phyloP scores from a whole-genome alignment of 2,329 filamentous ascomycete species.

The Elsinoe ampelina region DNA sequence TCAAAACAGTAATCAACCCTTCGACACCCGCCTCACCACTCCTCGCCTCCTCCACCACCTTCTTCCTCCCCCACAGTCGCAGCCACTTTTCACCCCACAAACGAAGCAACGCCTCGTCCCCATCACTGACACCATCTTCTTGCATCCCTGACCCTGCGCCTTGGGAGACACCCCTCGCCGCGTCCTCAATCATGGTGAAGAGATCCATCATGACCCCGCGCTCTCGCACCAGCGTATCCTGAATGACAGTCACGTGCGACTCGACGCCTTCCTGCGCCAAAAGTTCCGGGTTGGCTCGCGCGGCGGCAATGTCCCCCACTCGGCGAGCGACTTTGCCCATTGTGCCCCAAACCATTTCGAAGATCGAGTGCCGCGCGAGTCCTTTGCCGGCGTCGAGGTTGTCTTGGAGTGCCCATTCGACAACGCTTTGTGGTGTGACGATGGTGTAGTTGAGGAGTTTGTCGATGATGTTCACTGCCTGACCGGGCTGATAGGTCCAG shows the following conservation, averaged over 20 bases:
- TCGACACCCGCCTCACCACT: conserved; percentile 47
- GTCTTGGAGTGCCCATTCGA: conserved; percentile 79
- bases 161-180: conserved; percentile 60
- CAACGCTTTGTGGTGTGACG: conserved; percentile 71
- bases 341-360: conserved; percentile 83
- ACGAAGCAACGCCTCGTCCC: conserved; percentile 56
- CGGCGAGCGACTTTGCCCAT: conserved; percentile 83
- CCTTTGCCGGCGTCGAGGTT: conserved; percentile 43
- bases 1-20: conserved; percentile 31
- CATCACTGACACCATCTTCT: conserved; percentile 52
- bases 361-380: conserved; percentile 67
- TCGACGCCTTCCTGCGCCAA: conserved; percentile 36
- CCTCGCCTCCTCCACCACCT: conserved; percentile 73
- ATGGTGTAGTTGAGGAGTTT: conserved; percentile 97
- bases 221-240: conserved; percentile 61
- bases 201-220: conserved; percentile 65
- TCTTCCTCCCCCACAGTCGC: conserved; percentile 71
- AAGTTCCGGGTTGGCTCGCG: conserved; percentile 43
- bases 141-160: conserved; percentile 68
- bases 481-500: conserved; percentile 86
- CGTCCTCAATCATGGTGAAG: conserved; percentile 72
- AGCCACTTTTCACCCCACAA: conserved; percentile 83
- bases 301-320: conserved; percentile 66
- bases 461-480: conserved; percentile 86
- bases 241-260: conserved; percentile 47